phyloP scores from a whole-genome alignment of 352 stramenopile genomes.

The Phytophthora agathidicida region DNA sequence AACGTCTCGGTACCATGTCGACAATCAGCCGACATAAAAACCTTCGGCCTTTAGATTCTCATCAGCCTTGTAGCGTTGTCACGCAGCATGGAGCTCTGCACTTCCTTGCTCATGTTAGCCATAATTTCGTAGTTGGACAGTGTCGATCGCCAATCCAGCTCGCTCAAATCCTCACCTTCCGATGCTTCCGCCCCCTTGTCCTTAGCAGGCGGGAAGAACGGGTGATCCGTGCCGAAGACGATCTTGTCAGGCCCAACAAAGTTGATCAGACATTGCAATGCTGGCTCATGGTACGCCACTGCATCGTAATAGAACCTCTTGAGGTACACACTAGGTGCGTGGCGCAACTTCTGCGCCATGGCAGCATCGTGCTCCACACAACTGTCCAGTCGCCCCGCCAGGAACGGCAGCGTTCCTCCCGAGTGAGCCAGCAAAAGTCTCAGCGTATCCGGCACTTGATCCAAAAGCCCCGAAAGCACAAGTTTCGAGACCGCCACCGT shows the following conservation, averaged over 20 bases:
- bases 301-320: constrained; percentile 71
- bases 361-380: constrained; percentile 64
- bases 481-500: constrained; percentile 63
- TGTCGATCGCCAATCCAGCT: constrained; percentile 46
- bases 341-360: constrained; percentile 41
- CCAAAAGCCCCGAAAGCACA: constrained; percentile 60
- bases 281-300: constrained; percentile 59
- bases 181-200: constrained; percentile 1
- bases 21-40: too few relatives aligned
- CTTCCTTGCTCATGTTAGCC: constrained; percentile 37
- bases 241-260: constrained; percentile 56
- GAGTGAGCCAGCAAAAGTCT: constrained; percentile 64
- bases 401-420: constrained; percentile 66
- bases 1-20: background rate
- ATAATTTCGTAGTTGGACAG: constrained; percentile 58
- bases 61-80: constrained; percentile 47
- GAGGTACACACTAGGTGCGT: constrained; percentile 57
- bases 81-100: constrained; percentile 47
- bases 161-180: constrained; percentile 23
- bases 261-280: constrained; percentile 60
- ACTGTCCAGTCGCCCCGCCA: constrained; percentile 62
- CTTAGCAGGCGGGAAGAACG: constrained; percentile 59
- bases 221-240: constrained; percentile 73
- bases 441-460: constrained; percentile 47
- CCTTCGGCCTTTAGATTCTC: constrained; percentile 24